Evolutionary conservation across 352 stramenopile species (phyloP).

Genomic region (Lagenidium giganteum): DNA sequence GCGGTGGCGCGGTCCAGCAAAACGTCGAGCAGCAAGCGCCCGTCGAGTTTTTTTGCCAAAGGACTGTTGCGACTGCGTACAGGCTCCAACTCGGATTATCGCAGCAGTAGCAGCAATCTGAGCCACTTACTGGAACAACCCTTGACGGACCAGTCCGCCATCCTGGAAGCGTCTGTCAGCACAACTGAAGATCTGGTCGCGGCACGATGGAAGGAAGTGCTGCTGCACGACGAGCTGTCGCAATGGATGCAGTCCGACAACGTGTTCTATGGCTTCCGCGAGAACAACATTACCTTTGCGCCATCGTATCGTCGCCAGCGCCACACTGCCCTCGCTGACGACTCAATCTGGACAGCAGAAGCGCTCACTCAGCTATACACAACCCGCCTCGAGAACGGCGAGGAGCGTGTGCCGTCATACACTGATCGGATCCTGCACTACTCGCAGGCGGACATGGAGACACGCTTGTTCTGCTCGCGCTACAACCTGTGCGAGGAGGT

Average conservation of each 20-base stretch:
- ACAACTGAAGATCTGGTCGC: no score
- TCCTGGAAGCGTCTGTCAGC: no score
- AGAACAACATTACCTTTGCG: slow-evolving; percentile 54
- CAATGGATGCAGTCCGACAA: slow-evolving; percentile 36
- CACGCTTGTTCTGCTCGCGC: slow-evolving; percentile 39
- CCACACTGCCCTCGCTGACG: no score
- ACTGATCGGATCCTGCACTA: slow-evolving; percentile 83
- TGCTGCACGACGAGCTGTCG: slow-evolving; percentile 53
- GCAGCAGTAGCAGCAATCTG: no score
- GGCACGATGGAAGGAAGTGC: slow-evolving; percentile 49
- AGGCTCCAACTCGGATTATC: no score
- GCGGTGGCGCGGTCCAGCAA: no score
- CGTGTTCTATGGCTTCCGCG: slow-evolving; percentile 60
- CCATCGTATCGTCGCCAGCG: slow-evolving; percentile 56
- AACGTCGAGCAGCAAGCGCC: no score
- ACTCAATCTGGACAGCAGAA: no score
- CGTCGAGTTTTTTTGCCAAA: no score
- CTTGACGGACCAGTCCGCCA: not conserved
- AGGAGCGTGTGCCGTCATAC: slow-evolving; percentile 68
- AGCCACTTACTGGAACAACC: no score
- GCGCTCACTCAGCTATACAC: slow-evolving; percentile 36
- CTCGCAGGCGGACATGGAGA: slow-evolving; percentile 49
- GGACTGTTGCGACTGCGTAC: no score
- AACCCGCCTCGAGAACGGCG: slow-evolving; percentile 26
- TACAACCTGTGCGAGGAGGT: slow-evolving; percentile 71